These are phyloP conservation scores for Ustilago cynodontis DNA, from an alignment of 1,284 basidiomycete species.

Conservation along the genomic window DNA sequence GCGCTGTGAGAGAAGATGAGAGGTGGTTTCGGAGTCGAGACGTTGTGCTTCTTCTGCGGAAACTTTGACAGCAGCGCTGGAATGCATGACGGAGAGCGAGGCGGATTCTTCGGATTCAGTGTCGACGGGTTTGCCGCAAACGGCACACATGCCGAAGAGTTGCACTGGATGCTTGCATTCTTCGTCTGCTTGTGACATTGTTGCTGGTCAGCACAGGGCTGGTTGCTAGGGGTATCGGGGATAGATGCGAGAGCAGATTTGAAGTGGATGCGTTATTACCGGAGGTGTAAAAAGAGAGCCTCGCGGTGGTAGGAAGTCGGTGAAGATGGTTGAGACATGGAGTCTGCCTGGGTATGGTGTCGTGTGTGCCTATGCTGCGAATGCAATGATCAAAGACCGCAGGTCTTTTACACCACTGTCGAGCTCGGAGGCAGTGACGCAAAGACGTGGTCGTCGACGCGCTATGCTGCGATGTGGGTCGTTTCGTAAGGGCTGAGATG, in stretches of 20 bases:
- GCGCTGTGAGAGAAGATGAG: slow-evolving; percentile 80
- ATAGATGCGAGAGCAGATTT: neutral
- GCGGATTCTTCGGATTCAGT: slow-evolving; percentile 67
- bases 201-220: too few species aligned
- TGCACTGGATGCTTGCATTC: slow-evolving; percentile 91
- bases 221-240: neutral
- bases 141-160: slow-evolving; percentile 87
- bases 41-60: slow-evolving; percentile 79
- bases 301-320: slow-evolving; percentile 5
- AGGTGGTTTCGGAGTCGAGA: slow-evolving; percentile 84
- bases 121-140: slow-evolving; percentile 94
- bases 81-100: slow-evolving; percentile 64
- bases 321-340: slow-evolving; percentile 25
- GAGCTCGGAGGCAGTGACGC: too few species aligned
- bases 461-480: neutral
- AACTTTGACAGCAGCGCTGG: slow-evolving; percentile 63
- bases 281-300: slow-evolving; percentile 11
- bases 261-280: slow-evolving; percentile 14
- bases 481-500: neutral
- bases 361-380: neutral
- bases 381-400: too few species aligned
- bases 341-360: neutral
- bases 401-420: too few species aligned
- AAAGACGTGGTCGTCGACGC: neutral
- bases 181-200: slow-evolving; percentile 23